Conservation (phyloP, 805 yeast species). For the Saccharomycopsis guyanensis region DNA sequence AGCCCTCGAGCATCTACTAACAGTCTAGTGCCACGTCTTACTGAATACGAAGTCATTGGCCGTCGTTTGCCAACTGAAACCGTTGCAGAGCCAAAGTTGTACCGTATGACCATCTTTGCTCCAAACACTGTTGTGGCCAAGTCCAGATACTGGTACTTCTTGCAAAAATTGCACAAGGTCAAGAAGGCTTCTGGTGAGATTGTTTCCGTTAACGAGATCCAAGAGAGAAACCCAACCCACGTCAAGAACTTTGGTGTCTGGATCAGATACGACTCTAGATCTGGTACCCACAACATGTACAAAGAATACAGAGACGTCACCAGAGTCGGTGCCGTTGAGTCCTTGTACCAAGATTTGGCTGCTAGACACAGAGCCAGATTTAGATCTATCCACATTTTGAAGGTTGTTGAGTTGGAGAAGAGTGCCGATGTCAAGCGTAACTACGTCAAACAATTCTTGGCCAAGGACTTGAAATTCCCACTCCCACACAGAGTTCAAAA, state of each 20-base stretch:
- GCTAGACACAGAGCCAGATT: constrained; percentile 99
- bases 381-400: constrained; percentile 98
- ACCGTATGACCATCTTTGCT: constrained; percentile 99
- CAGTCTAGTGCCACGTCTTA: constrained; percentile 82
- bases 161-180: constrained; percentile 98
- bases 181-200: constrained; percentile 99
- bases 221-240: constrained; percentile 96
- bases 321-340: constrained; percentile 98
- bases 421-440: constrained; percentile 98
- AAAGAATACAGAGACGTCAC: constrained; percentile 99
- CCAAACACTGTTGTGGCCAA: constrained; percentile 98
- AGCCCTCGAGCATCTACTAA: not conserved
- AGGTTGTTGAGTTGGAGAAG: constrained; percentile 98
- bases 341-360: constrained; percentile 99
- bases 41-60: constrained; percentile 99
- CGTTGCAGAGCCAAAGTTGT: constrained; percentile 99
- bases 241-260: constrained; percentile 99
- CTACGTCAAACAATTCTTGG: constrained; percentile 94
- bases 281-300: constrained; percentile 99
- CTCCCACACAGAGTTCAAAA: constrained; percentile 98
- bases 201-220: constrained; percentile 83
- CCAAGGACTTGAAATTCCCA: constrained; percentile 98
- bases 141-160: constrained; percentile 99
- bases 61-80: constrained; percentile 99
- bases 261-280: constrained; percentile 99